Base-by-base conservation (phyloP, 257 asterid genomes). In the Jacaranda mimosifolia region DNA sequence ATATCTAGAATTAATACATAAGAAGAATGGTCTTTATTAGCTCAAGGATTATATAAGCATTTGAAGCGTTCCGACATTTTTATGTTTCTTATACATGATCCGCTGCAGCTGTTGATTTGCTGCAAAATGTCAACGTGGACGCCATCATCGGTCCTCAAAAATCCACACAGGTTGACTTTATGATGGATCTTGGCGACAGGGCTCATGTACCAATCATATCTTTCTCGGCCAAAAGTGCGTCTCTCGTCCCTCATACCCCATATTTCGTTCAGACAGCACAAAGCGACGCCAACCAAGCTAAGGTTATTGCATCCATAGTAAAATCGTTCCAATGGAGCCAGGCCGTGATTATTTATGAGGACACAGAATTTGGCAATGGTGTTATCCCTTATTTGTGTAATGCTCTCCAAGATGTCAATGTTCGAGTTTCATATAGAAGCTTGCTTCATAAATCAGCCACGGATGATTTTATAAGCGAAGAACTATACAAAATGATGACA, bases 81-180 rank as follows among this genome's bases (percentile, higher is more conserved):
- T 0, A 26, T 26, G 32, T 26, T 26, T 26, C 32, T 26, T 26
- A 26, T 26, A 26, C 32, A 26, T 26, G 32, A 26, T 26, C 32
- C 32, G 2, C 32, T 84, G 83, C 88, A 88, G 93, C 89, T 64
- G 67, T 83, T 11, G 72, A 76, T 35, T 68, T 88, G 80, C 52
- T 88, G 62, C 79, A 70, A 70, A 71, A 81, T 66, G 74, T 74
- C 19, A 66, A 83, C 55, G 88, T 79, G 68, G 83, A 83, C 40
- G 88, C 89, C 52, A 82, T 89, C 19, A 46, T 89, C 11, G 91
- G 91, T 40, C 91, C 91, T 75, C 86, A 79, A 39, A 77, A 39
- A 48, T 85, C 90, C 6, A 19, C 77, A 6, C 85, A 85, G 65
- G 86, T 51, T 51, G 71, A 79, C 74, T 84, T 81, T 62, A 78